Percentiles rank a stretch among this genome's conserved stretches.
Conservation (phyloP, 805 yeast species). For the Komagataella pastoris region DNA sequence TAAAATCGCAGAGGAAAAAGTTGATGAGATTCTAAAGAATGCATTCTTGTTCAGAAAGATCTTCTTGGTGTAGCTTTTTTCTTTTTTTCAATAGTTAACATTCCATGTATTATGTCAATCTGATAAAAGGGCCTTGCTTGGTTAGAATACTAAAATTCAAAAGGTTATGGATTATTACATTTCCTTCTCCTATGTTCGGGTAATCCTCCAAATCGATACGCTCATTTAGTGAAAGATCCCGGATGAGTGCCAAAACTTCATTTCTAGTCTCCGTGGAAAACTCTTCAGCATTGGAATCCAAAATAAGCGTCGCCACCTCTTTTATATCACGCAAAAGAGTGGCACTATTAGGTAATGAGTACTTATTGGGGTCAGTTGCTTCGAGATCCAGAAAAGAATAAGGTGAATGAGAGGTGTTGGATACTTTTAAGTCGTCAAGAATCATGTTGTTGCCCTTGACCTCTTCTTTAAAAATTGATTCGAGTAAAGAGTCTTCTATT, state of each 20-base stretch:
- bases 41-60: constrained; percentile 34
- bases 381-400: not conserved
- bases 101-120: not conserved
- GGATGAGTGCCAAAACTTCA: not conserved
- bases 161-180: not conserved
- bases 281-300: not conserved
- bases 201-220: not conserved
- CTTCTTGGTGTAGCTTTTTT: constrained; percentile 17
- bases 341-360: not conserved
- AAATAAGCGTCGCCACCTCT: not conserved
- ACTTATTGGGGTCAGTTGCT: not conserved
- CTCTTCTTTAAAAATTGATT: not conserved
- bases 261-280: not conserved
- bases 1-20: constrained; percentile 19
- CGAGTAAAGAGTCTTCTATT: not conserved
- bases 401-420: not conserved
- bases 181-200: not conserved
- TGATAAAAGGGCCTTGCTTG: not conserved
- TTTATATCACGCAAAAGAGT: not conserved
- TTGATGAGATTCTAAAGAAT: constrained; percentile 32
- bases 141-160: not conserved
- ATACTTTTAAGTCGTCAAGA: not conserved
- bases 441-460: not conserved
- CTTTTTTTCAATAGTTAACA: not conserved
- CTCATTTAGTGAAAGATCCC: not conserved